Conservation (phyloP, 768 basidiomycete species). For the Paxillus rubicundulus region DNA sequence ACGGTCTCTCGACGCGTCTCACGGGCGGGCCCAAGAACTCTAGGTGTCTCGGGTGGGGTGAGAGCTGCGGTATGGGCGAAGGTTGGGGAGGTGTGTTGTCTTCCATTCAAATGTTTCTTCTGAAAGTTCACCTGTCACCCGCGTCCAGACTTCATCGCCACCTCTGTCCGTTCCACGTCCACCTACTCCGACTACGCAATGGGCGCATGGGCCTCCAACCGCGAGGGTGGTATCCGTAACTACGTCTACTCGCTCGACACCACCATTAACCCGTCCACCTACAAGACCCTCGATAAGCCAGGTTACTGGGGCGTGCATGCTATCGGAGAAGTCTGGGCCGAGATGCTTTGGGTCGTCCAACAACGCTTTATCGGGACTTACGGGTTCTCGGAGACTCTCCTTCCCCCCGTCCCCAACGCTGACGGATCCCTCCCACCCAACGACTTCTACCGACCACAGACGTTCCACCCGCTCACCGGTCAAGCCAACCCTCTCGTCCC, state of each 20-base stretch:
- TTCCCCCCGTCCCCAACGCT: too few species aligned
- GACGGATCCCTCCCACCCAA: too few species aligned
- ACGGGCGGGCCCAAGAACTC: constrained; percentile 94
- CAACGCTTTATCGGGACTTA: constrained; percentile 78
- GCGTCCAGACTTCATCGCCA: constrained; percentile 73
- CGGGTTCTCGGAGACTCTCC: too few species aligned
- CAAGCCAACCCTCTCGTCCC: constrained; percentile 59
- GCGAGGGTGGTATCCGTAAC: constrained; percentile 75
- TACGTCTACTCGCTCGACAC: constrained; percentile 81
- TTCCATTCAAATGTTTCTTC: not conserved
- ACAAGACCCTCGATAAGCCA: constrained; percentile 91
- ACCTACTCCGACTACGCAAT: constrained; percentile 82
- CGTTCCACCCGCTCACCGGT: constrained; percentile 30
- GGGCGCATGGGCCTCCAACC: constrained; percentile 95
- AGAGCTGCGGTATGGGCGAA: constrained; percentile 96
- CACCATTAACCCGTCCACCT: constrained; percentile 82
- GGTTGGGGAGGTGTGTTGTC: constrained; percentile 76
- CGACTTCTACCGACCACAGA: too few species aligned
- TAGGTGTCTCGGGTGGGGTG: constrained; percentile 93
- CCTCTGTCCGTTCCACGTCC: constrained; percentile 73
- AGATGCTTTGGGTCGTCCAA: constrained; percentile 81
- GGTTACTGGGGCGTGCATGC: constrained; percentile 94
- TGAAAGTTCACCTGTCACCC: not conserved
- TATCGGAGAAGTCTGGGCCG: constrained; percentile 94
- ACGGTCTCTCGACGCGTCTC: constrained; percentile 90